Percentiles rank a stretch among this genome's conserved stretches.
Conservation (phyloP, 768 basidiomycete species). For the Suillus weaverae region DNA sequence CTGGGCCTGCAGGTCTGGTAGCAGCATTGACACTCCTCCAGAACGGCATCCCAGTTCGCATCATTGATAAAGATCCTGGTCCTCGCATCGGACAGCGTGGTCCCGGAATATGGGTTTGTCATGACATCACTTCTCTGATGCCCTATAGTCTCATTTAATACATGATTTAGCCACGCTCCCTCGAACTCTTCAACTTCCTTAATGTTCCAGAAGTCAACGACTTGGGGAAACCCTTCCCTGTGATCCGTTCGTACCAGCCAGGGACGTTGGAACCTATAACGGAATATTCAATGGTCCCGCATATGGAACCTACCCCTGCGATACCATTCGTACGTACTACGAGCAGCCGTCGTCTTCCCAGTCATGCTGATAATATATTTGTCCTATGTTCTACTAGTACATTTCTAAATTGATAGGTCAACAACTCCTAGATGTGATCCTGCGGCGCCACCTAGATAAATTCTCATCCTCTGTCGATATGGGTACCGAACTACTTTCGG, state of each 20-base stretch:
- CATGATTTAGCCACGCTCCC: constrained; percentile 38
- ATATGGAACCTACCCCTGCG: constrained; percentile 20
- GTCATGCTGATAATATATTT: not conserved
- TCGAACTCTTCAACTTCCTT: constrained; percentile 41
- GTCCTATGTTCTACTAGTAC: constrained; percentile 9
- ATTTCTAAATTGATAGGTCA: constrained; percentile 21
- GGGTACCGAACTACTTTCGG: constrained; percentile 31
- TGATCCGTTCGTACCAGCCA: constrained; percentile 34
- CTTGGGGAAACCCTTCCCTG: constrained; percentile 25
- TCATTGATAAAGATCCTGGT: constrained; percentile 15
- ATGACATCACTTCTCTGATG: not conserved
- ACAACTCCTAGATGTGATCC: constrained; percentile 29
- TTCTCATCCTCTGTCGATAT: constrained; percentile 35
- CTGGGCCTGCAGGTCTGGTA: constrained; percentile 47
- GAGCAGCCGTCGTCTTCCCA: not conserved
- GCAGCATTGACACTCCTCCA: constrained; percentile 39
- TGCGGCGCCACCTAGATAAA: constrained; percentile 20
- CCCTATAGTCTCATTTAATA: not conserved
- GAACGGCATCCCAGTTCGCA: constrained; percentile 25
- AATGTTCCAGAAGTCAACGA: constrained; percentile 38
- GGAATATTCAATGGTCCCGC: constrained; percentile 17
- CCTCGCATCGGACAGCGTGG: constrained; percentile 39
- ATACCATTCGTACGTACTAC: constrained; percentile 23
- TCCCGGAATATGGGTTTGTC: constrained; percentile 36
- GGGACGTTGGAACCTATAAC: not conserved